A percentile compares a stretch with the other conserved stretches of the same genome.
These are phyloP conservation scores for Abelmoschus esculentus DNA, from an alignment of 345 rosid species.

Conservation along the genomic window DNA sequence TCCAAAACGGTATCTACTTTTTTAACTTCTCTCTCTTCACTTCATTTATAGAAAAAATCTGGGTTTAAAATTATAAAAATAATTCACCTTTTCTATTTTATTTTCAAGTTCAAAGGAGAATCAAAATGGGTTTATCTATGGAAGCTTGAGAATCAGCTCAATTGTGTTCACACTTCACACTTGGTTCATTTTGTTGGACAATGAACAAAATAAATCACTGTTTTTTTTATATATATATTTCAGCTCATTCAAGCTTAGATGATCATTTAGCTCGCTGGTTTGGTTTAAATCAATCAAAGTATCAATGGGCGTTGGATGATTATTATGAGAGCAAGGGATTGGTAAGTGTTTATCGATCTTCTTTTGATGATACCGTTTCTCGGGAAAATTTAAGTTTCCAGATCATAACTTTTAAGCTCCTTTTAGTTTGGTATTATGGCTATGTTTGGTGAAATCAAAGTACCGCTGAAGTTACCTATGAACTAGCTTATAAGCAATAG, in stretches of 20 bases:
- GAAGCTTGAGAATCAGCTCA: not conserved
- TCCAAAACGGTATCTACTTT: constrained; percentile 58
- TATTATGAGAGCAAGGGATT: constrained; percentile 75
- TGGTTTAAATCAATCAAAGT: constrained; percentile 94
- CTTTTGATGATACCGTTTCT: not conserved
- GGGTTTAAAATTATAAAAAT: not conserved
- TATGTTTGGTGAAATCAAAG: constrained; percentile 15
- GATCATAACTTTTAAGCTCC: not conserved
- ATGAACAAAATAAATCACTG: not conserved
- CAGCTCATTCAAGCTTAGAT: constrained; percentile 96
- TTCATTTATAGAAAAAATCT: not conserved
- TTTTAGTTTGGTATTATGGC: not conserved
- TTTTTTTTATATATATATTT: not conserved
- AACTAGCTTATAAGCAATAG: constrained; percentile 26
- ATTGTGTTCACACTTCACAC: not conserved
- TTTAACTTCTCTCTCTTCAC: no score
- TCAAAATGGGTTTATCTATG: not conserved
- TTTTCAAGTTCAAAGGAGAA: not conserved
- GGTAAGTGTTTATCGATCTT: constrained; percentile 33
- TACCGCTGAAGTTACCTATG: constrained; percentile 9
- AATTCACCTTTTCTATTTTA: not conserved
- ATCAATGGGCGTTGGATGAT: constrained; percentile 97
- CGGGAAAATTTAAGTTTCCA: not conserved
- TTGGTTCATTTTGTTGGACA: not conserved
- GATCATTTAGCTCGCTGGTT: constrained; percentile 95